Evolutionary conservation across 1,284 basidiomycete genomes (phyloP).

Genomic region (Coriolopsis trogii): DNA sequence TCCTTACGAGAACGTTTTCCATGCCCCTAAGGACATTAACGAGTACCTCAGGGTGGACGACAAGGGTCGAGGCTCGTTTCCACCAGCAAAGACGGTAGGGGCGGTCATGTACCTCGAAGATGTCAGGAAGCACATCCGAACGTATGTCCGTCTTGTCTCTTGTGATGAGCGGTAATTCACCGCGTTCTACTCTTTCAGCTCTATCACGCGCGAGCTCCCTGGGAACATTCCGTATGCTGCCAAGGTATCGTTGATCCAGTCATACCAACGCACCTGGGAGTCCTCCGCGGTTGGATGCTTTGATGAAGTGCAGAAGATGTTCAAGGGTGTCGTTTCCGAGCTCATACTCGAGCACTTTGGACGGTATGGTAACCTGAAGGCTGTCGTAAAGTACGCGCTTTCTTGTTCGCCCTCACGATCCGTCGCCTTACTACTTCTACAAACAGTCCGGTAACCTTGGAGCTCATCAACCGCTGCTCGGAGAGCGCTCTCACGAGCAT

Average conservation of each 20-base stretch:
- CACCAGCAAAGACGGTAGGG: too few relatives aligned
- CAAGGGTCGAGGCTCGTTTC: slow-evolving; percentile 27
- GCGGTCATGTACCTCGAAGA: slow-evolving; percentile 27
- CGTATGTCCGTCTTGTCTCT: slow-evolving; percentile 14
- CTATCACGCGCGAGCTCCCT: slow-evolving; percentile 53
- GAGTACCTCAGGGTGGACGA: slow-evolving; percentile 29
- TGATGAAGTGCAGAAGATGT: slow-evolving; percentile 33
- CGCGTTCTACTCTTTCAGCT: slow-evolving; percentile 31
- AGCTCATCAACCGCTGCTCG: slow-evolving; percentile 15
- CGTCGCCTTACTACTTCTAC: too few relatives aligned
- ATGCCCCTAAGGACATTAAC: slow-evolving; percentile 13
- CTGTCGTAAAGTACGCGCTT: slow-evolving; percentile 30
- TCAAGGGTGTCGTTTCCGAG: slow-evolving; percentile 27
- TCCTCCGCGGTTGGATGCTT: slow-evolving; percentile 41
- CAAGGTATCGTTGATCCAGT: slow-evolving; percentile 43
- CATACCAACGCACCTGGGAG: slow-evolving; percentile 45
- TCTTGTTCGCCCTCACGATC: background rate
- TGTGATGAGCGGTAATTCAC: background rate
- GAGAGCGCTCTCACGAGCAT: slow-evolving; percentile 19
- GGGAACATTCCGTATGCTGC: slow-evolving; percentile 53
- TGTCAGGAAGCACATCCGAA: slow-evolving; percentile 24
- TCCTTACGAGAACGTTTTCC: slow-evolving; percentile 16
- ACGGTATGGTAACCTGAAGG: slow-evolving; percentile 32
- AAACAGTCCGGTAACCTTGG: slow-evolving; percentile 8
- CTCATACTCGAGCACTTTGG: slow-evolving; percentile 35